Evolutionary conservation across 257 asterid genomes (phyloP), one percentile per base, ranked within the genome.

Genomic region (Ehretia macrophylla): DNA sequence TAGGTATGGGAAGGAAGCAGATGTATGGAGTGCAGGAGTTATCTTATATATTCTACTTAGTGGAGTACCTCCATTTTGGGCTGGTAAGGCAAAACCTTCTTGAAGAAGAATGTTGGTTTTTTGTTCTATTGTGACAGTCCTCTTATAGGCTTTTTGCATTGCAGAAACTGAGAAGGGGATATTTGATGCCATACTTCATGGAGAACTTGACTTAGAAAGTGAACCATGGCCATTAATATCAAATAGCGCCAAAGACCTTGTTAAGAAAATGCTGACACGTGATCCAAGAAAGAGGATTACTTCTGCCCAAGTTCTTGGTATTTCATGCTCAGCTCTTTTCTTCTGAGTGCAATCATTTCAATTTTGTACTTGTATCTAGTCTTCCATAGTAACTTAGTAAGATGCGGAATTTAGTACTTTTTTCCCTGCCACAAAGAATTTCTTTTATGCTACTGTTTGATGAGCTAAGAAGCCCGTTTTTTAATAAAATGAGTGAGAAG

Each of bases 101-200:
- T 4, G 6, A 38, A 42, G 2, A 10, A 42, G 16, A 52, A 52
- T 19, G 12, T 32, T 32, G 35, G 35, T 27, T 27, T n/a, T 27
- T 6, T 27, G 35, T 27, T 27, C 3, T 27, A 6, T 27, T 27
- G 4, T 27, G 4, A 27, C 35, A 27, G 35, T 27, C 3, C 35
- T 27, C 35, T 27, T 6, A 42, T 10, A 42, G 14, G 12, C 47
- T 58, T 10, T 47, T 14, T 51, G 1, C 23, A 35, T 20, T 66
- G 67, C 85, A 90, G 98, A 90, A 82, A 90, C 89, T 66, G 98
- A 90, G 58, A 90, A 87, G 80, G 98, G 96, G 55, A 90, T 90
- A 69, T 90, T 90, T 62, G 96, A 87, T 75, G 87, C 96, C 56
- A 80, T 90, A 73, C 74, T 85, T 72, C 68, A 83, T 76, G 98